Percentiles rank a stretch among this genome's conserved stretches.
Evolutionary conservation across 1,139 yeast species (phyloP).

Genomic region (Protomyces macrosporus): DNA sequence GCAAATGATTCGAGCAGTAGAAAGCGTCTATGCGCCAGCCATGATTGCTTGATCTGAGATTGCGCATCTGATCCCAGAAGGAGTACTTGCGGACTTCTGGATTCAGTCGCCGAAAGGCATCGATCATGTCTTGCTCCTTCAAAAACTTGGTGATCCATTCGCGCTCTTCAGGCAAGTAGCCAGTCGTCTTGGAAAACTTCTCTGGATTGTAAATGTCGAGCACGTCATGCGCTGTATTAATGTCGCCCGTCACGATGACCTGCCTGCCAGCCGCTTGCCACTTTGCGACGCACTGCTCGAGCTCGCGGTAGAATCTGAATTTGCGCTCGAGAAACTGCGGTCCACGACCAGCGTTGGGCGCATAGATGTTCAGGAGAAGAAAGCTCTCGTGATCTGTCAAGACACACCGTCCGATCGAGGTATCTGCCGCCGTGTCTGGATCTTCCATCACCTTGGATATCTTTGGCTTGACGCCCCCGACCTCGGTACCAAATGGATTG

Average conservation of each 20-base stretch:
- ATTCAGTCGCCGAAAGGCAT: constrained; percentile 17
- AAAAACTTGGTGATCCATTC: constrained; percentile 20
- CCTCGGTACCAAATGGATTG: constrained; percentile 9
- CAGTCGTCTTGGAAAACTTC: constrained; percentile 15
- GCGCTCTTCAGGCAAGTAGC: constrained; percentile 20
- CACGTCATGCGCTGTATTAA: constrained; percentile 21
- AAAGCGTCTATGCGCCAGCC: constrained; percentile 26
- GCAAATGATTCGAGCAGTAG: constrained; percentile 8
- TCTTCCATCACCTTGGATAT: not conserved
- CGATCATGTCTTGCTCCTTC: constrained; percentile 2
- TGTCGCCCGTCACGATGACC: constrained; percentile 23
- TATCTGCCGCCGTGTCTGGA: constrained; percentile 18
- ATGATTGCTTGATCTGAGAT: constrained; percentile 9
- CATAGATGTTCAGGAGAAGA: constrained; percentile 20
- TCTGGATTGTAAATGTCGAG: constrained; percentile 24
- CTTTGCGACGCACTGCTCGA: constrained; percentile 16
- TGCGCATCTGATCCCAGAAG: constrained; percentile 25
- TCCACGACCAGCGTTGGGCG: constrained; percentile 25
- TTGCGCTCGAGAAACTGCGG: constrained; percentile 16
- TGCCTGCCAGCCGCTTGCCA: constrained; percentile 22
- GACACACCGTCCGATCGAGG: constrained; percentile 18
- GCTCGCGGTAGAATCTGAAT: constrained; percentile 6
- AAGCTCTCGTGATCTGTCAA: constrained; percentile 21
- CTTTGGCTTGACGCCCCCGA: constrained; percentile 1
- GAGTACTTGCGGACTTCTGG: constrained; percentile 17